Conservation (phyloP, 352 stramenopile species). For the Phytopythium vexans region DNA sequence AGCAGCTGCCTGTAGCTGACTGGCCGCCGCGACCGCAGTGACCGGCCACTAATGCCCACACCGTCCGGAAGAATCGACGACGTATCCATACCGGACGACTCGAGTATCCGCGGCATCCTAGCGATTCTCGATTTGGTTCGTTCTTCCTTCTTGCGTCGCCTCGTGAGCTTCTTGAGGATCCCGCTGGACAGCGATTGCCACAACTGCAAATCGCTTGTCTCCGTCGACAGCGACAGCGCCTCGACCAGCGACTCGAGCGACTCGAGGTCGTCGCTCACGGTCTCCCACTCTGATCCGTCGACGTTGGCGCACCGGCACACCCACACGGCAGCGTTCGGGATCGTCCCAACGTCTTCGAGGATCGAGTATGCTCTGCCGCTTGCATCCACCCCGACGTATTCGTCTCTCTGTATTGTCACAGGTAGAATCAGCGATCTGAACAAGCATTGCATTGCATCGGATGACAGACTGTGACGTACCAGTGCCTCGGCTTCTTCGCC, state of each 20-base stretch:
- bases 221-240: slow-evolving; percentile 45
- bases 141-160: slow-evolving; percentile 41
- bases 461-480: slow-evolving; percentile 9
- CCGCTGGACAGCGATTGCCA: slow-evolving; percentile 42
- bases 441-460: too few species aligned
- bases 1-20: slow-evolving; percentile 46
- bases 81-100: slow-evolving; percentile 21
- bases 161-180: slow-evolving; percentile 46
- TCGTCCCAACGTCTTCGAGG: slow-evolving; percentile 54
- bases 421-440: not conserved
- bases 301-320: slow-evolving; percentile 46
- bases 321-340: slow-evolving; percentile 51
- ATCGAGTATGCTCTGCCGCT: slow-evolving; percentile 49
- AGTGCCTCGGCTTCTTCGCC: slow-evolving; percentile 48
- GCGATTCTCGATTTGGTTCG: slow-evolving; percentile 38
- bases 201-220: slow-evolving; percentile 48
- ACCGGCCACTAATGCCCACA: slow-evolving; percentile 30
- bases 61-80: slow-evolving; percentile 15
- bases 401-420: slow-evolving; percentile 35
- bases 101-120: slow-evolving; percentile 39
- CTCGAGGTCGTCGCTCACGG: slow-evolving; percentile 48
- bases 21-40: slow-evolving; percentile 37
- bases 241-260: slow-evolving; percentile 45
- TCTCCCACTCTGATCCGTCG: slow-evolving; percentile 52
- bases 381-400: slow-evolving; percentile 41